These are phyloP conservation scores for Gillenia trifoliata DNA, from an alignment of 306 rosid species.

Conservation along the genomic window DNA sequence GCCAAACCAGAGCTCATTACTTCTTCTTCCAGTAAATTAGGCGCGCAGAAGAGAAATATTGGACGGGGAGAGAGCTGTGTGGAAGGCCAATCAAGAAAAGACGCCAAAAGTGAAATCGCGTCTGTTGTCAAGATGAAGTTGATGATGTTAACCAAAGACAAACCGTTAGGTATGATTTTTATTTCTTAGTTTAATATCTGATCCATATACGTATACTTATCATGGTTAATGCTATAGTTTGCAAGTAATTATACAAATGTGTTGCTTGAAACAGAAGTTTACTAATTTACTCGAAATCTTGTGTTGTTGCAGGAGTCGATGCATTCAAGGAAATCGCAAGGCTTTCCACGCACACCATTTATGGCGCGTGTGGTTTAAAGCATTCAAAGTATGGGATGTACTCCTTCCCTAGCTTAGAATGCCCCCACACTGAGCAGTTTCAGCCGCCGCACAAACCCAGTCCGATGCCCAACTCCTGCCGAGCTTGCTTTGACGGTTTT, in stretches of 20 bases:
- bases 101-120: constrained; percentile 56
- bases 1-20: constrained; percentile 5
- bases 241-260: neutral
- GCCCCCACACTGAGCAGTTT: constrained; percentile 38
- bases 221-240: neutral
- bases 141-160: constrained; percentile 52
- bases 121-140: constrained; percentile 71
- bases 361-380: constrained; percentile 57
- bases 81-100: constrained; percentile 18
- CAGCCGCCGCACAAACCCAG: constrained; percentile 30
- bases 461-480: constrained; percentile 54
- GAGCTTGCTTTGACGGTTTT: constrained; percentile 47
- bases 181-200: neutral
- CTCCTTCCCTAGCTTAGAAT: constrained; percentile 28
- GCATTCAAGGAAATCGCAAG: constrained; percentile 60
- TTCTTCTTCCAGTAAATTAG: constrained; percentile 22
- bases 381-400: constrained; percentile 20
- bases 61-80: constrained; percentile 13
- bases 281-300: neutral
- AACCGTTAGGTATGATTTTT: constrained; percentile 42
- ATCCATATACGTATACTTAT: neutral
- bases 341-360: constrained; percentile 60
- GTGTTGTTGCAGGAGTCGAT: constrained; percentile 37
- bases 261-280: neutral
- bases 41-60: neutral